Evolutionary conservation across 2,329 filamentous ascomycete genomes (phyloP).

Genomic region (Apiospora koreana): DNA sequence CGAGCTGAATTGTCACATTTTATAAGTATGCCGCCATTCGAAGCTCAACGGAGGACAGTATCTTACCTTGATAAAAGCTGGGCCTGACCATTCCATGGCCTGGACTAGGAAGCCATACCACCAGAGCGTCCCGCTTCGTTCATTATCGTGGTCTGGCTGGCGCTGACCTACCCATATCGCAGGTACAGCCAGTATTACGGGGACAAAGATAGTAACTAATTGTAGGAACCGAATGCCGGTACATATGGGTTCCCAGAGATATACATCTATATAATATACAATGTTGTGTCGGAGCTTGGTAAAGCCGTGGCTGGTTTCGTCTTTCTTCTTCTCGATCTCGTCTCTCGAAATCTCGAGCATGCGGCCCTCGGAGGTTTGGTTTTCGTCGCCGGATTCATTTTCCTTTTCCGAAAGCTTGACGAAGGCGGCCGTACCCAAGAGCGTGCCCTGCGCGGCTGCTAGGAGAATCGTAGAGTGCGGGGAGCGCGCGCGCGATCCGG

Average conservation of each 20-base stretch:
- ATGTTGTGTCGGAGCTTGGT: slow-evolving; percentile 58
- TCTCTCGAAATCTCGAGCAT: slow-evolving; percentile 83
- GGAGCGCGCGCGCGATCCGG: slow-evolving; percentile 13
- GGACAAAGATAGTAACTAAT: slow-evolving; percentile 84
- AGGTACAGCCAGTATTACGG: slow-evolving; percentile 80
- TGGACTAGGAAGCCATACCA: slow-evolving; percentile 90
- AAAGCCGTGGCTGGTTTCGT: slow-evolving; percentile 61
- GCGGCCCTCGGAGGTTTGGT: slow-evolving; percentile 74
- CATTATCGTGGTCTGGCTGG: slow-evolving; percentile 65
- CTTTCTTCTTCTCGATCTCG: slow-evolving; percentile 72
- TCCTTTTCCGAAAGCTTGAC: slow-evolving; percentile 53
- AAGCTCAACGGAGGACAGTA: not conserved
- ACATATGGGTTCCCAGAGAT: slow-evolving; percentile 81
- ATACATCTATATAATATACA: slow-evolving; percentile 68
- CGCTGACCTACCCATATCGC: slow-evolving; percentile 76
- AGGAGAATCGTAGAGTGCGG: slow-evolving; percentile 33
- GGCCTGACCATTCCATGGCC: slow-evolving; percentile 89
- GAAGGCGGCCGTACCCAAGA: slow-evolving; percentile 57
- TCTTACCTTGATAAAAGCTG: slow-evolving; percentile 91
- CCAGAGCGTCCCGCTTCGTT: slow-evolving; percentile 82
- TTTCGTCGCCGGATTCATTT: slow-evolving; percentile 45
- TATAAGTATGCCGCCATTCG: slow-evolving; percentile 18
- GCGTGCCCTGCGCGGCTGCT: slow-evolving; percentile 38
- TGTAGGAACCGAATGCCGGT: slow-evolving; percentile 89
- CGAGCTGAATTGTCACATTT: slow-evolving; percentile 58